Evolutionary conservation across 495 filamentous ascomycete species (phyloP).

Genomic region (Emericellopsis terricola): DNA sequence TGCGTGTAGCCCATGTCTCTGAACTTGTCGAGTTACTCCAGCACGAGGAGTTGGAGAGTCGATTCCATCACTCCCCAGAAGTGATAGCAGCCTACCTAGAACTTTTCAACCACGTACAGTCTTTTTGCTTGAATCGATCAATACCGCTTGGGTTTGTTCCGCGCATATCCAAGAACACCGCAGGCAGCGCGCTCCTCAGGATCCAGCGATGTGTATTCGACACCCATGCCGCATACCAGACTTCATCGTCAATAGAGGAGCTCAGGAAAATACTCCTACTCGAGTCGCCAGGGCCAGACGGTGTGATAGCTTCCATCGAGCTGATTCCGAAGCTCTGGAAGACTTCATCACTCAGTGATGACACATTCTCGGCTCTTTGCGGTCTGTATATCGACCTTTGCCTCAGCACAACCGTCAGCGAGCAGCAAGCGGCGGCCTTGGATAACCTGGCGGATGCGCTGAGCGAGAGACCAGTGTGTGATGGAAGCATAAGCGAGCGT

Average conservation of each 20-base stretch:
- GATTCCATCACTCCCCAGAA: conserved; percentile 11
- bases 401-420: conserved; percentile 6
- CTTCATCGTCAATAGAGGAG: background rate
- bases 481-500: no score
- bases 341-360: background rate
- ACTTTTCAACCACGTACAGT: conserved; percentile 16
- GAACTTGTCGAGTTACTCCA: background rate
- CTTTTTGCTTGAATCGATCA: conserved; percentile 2
- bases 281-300: background rate
- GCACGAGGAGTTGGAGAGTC: background rate
- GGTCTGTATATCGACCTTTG: conserved; percentile 10
- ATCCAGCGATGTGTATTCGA: background rate
- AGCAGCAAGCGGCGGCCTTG: conserved; percentile 18
- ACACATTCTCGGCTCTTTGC: conserved; percentile 6
- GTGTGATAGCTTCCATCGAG: conserved; percentile 4
- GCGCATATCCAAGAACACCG: background rate
- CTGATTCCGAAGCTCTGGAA: conserved; percentile 11
- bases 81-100: conserved; percentile 22
- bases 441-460: conserved; percentile 16
- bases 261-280: background rate
- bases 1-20: background rate
- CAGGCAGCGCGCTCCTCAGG: background rate
- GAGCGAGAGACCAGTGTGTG: no score
- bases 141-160: background rate
- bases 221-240: background rate